These are phyloP conservation scores for Daldinia concentrica DNA, from an alignment of 495 filamentous ascomycete species.

Conservation along the genomic window DNA sequence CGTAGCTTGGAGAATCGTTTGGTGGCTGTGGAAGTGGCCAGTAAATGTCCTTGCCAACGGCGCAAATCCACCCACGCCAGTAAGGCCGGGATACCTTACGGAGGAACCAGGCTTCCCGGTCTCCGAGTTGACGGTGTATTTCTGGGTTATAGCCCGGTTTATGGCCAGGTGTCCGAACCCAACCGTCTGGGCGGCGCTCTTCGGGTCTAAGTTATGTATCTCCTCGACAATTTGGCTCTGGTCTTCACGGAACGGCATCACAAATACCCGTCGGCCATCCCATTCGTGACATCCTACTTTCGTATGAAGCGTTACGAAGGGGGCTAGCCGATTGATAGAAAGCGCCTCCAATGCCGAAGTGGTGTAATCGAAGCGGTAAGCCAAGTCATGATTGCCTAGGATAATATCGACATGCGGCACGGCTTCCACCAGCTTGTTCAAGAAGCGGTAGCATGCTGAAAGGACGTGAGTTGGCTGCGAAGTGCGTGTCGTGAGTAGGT, in stretches of 20 bases:
- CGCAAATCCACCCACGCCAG: constrained; percentile 41
- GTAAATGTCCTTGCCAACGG: constrained; percentile 47
- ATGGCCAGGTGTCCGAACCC: constrained; percentile 49
- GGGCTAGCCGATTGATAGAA: constrained; percentile 40
- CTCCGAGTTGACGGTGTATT: constrained; percentile 32
- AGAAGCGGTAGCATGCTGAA: constrained; percentile 46
- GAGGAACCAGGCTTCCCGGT: constrained; percentile 15
- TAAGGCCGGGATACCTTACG: constrained; percentile 44
- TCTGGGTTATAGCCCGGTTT: constrained; percentile 48
- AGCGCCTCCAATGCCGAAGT: constrained; percentile 48
- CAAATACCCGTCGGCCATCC: constrained; percentile 45
- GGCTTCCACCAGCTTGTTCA: constrained; percentile 38
- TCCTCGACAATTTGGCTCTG: constrained; percentile 36
- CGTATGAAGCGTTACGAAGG: constrained; percentile 43
- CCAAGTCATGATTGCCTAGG: constrained; percentile 50
- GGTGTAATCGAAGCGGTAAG: constrained; percentile 45
- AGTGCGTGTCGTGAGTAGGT: constrained; percentile 47
- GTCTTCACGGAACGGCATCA: constrained; percentile 46
- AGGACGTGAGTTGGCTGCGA: constrained; percentile 47
- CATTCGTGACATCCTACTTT: constrained; percentile 36
- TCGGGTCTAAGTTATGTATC: constrained; percentile 33
- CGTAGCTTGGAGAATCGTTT: constrained; percentile 40
- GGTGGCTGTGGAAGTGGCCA: constrained; percentile 50
- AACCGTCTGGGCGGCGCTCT: constrained; percentile 39
- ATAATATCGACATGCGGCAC: constrained; percentile 48